Evolutionary conservation across 352 stramenopile genomes (phyloP).

Genomic region (Globisporangium abappressorium): DNA sequence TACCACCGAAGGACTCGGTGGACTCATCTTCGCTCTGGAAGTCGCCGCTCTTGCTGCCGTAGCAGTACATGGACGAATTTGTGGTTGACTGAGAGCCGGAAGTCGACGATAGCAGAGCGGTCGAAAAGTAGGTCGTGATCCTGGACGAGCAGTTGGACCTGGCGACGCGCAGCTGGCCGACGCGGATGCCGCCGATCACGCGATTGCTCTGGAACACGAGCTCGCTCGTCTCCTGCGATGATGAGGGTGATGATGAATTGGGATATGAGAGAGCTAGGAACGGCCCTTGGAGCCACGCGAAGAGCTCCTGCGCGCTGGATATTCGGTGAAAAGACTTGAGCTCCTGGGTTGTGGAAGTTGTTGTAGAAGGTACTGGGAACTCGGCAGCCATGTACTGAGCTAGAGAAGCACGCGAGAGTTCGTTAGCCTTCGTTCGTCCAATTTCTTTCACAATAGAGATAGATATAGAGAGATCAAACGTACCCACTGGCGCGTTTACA

Average conservation of each 20-base stretch:
- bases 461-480: conserved; percentile 3
- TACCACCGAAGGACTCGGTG: conserved; percentile 17
- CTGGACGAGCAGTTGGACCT: conserved; percentile 33
- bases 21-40: conserved; percentile 24
- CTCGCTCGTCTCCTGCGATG: neutral
- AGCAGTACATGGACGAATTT: conserved; percentile 21
- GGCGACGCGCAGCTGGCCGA: conserved; percentile 44
- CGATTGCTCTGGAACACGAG: conserved; percentile 23
- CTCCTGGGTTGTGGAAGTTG: neutral
- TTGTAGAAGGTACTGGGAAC: conserved; percentile 7
- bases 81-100: neutral
- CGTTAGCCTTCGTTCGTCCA: neutral
- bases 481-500: conserved; percentile 27
- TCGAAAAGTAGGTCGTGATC: conserved; percentile 27
- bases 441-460: neutral
- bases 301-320: conserved; percentile 20
- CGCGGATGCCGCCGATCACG: conserved; percentile 42
- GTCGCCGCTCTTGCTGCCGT: conserved; percentile 19
- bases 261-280: conserved; percentile 28
- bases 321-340: conserved; percentile 24
- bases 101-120: neutral
- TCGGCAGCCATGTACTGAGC: conserved; percentile 18
- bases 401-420: neutral
- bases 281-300: conserved; percentile 30
- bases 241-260: neutral